These are phyloP conservation scores for Venturia aucupariae DNA, from an alignment of 2,329 filamentous ascomycete species.

Conservation along the genomic window DNA sequence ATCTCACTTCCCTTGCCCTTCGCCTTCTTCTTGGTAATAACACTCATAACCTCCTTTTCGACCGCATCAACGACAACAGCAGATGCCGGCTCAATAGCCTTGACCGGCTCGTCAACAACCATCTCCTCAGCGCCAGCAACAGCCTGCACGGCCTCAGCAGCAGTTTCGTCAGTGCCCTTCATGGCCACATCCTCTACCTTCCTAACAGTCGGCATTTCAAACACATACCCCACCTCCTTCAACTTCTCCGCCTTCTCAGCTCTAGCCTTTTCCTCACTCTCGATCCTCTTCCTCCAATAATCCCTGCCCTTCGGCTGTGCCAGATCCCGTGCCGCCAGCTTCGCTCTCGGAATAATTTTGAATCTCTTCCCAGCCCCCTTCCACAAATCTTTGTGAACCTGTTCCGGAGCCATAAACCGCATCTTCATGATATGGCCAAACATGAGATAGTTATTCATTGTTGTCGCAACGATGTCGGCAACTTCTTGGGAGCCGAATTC, in stretches of 20 bases:
- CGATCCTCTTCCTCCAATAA: constrained; percentile 68
- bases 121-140: constrained; percentile 20
- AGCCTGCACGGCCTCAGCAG: constrained; percentile 21
- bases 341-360: constrained; percentile 80
- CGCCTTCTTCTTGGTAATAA: constrained; percentile 11
- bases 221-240: constrained; percentile 75
- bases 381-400: constrained; percentile 74
- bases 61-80: constrained; percentile 11
- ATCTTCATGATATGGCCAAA: constrained; percentile 92
- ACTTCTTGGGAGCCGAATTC: constrained; percentile 71
- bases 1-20: constrained; percentile 10
- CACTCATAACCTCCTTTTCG: constrained; percentile 9
- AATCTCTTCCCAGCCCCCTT: constrained; percentile 85
- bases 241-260: constrained; percentile 62
- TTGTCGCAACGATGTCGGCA: constrained; percentile 86
- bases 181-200: constrained; percentile 44
- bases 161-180: constrained; percentile 27
- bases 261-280: constrained; percentile 63
- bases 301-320: constrained; percentile 63
- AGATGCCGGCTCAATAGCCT: constrained; percentile 5
- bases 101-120: constrained; percentile 15
- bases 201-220: constrained; percentile 65
- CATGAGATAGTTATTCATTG: constrained; percentile 96
- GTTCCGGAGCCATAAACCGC: constrained; percentile 64
- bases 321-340: constrained; percentile 68